These are phyloP conservation scores for Globisporangium nunn DNA, from an alignment of 352 stramenopile genomes.

Conservation along the genomic window DNA sequence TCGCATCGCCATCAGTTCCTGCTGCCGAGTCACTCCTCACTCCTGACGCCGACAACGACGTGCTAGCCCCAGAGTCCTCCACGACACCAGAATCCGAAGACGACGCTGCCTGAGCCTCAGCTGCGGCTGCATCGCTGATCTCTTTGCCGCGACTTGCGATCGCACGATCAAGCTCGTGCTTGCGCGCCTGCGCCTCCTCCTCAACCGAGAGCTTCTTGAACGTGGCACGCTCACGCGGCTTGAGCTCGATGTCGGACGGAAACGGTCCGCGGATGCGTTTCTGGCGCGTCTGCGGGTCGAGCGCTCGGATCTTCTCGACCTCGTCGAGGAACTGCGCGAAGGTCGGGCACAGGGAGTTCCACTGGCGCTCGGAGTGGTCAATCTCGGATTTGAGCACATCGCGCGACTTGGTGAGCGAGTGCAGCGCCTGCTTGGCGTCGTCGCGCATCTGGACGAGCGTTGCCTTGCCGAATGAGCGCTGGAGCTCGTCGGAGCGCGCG, in stretches of 20 bases:
- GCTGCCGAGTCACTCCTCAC: not conserved
- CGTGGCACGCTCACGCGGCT: slow-evolving; percentile 39
- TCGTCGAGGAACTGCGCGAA: slow-evolving; percentile 64
- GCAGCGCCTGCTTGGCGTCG: slow-evolving; percentile 48
- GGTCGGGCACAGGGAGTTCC: slow-evolving; percentile 34
- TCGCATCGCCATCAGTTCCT: not conserved
- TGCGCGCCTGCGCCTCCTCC: slow-evolving; percentile 59
- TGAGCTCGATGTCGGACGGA: slow-evolving; percentile 30
- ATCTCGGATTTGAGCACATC: slow-evolving; percentile 47
- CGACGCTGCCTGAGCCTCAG: not conserved
- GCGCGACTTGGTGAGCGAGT: slow-evolving; percentile 38
- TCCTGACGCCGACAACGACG: not conserved
- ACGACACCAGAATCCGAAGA: not conserved
- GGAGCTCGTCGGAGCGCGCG: slow-evolving; percentile 54
- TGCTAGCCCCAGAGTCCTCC: not conserved
- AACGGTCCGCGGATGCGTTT: slow-evolving; percentile 52
- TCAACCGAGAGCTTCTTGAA: slow-evolving; percentile 84
- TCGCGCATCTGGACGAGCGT: slow-evolving; percentile 60
- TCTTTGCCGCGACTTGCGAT: slow-evolving; percentile 57
- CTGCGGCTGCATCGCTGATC: slow-evolving; percentile 17
- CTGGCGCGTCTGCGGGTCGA: slow-evolving; percentile 27
- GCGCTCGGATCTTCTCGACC: slow-evolving; percentile 34
- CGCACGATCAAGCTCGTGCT: slow-evolving; percentile 45
- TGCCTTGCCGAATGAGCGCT: slow-evolving; percentile 51
- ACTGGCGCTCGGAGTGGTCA: slow-evolving; percentile 32